These are phyloP conservation scores for Setomelanomma holmii DNA, from an alignment of 2,329 filamentous ascomycete genomes.

Conservation along the genomic window DNA sequence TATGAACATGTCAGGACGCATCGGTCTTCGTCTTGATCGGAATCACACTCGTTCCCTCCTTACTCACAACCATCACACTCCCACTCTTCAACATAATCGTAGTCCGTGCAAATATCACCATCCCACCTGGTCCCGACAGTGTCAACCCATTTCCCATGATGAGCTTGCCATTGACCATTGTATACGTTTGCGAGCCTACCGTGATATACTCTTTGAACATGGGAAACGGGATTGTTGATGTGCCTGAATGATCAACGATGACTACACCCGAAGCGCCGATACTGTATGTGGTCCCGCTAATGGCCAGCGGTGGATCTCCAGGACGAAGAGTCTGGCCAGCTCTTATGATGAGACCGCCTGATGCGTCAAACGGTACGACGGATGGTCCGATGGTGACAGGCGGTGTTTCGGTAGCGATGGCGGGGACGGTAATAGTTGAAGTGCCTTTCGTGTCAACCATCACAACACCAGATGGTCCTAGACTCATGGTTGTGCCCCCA, in stretches of 20 bases:
- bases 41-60: background rate
- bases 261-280: constrained; percentile 11
- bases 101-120: background rate
- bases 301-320: constrained; percentile 16
- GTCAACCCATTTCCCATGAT: constrained; percentile 5
- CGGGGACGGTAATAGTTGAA: constrained; percentile 1
- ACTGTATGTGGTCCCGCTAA: constrained; percentile 13
- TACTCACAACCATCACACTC: background rate
- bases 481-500: constrained; percentile 17
- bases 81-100: constrained; percentile 1
- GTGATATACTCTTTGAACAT: constrained; percentile 7
- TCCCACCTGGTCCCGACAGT: constrained; percentile 2
- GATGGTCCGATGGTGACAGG: constrained; percentile 5
- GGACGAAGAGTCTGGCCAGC: constrained; percentile 12
- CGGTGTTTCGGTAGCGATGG: background rate
- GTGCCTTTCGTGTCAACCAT: background rate
- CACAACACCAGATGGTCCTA: constrained; percentile 16
- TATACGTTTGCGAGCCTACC: constrained; percentile 6
- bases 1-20: constrained; percentile 62
- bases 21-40: background rate
- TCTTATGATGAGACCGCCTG: constrained; percentile 10
- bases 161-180: constrained; percentile 5
- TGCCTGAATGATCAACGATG: constrained; percentile 2
- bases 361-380: constrained; percentile 1
- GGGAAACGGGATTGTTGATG: constrained; percentile 10